Evolutionary conservation across 371 early-diverging fungal species (phyloP).

Genomic region (Lichtheimia ornata): DNA sequence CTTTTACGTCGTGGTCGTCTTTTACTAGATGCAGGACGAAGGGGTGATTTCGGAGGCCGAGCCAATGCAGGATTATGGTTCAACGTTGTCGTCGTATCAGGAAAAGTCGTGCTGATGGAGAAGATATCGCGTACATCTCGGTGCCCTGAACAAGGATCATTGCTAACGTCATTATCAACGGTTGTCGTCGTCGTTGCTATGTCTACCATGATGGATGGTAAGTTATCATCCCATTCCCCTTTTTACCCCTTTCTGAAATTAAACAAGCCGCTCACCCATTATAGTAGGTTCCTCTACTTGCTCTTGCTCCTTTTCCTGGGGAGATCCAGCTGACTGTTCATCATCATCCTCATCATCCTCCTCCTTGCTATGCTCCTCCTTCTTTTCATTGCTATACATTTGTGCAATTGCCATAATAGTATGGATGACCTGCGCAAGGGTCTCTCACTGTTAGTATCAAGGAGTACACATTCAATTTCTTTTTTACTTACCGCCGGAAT

Average conservation of each 20-base stretch:
- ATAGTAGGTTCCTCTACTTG: too few relatives aligned
- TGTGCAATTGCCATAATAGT: conserved; percentile 35
- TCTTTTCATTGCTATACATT: conserved; percentile 13
- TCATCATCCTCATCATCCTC: background rate
- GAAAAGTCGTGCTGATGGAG: background rate
- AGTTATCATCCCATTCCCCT: too few relatives aligned
- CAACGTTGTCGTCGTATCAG: background rate
- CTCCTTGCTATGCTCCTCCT: background rate
- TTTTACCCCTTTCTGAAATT: too few relatives aligned
- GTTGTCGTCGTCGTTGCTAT: background rate
- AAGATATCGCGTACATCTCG: conserved; percentile 43
- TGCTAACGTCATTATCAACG: too few relatives aligned
- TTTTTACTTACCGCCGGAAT: conserved; percentile 62
- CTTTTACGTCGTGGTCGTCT: conserved; percentile 12
- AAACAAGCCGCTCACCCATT: too few relatives aligned
- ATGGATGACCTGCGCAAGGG: conserved; percentile 30
- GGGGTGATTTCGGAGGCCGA: conserved; percentile 46
- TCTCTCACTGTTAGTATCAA: too few relatives aligned
- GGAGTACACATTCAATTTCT: too few relatives aligned
- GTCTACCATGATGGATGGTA: background rate
- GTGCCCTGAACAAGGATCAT: conserved; percentile 7
- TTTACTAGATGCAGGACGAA: conserved; percentile 24
- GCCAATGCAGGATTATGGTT: conserved; percentile 17
- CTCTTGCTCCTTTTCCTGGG: too few relatives aligned
- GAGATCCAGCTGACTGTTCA: conserved; percentile 9